A percentile compares a stretch with the other conserved stretches of the same genome.
Evolutionary conservation across 2,329 filamentous ascomycete species (phyloP).

Genomic region (Cladophialophora immunda): DNA sequence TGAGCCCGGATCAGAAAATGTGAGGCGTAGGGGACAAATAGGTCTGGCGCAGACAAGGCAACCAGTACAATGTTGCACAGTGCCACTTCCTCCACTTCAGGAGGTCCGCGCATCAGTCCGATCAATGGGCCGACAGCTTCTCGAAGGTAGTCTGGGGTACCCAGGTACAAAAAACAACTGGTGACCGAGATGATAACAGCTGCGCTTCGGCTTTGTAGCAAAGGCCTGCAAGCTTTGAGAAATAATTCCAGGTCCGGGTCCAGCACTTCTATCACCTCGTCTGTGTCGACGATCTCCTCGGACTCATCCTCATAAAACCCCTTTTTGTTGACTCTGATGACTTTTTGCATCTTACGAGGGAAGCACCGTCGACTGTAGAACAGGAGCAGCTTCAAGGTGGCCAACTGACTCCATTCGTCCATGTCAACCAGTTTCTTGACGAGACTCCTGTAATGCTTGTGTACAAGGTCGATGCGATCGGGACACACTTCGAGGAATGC

Average conservation of each 20-base stretch:
- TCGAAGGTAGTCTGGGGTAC: constrained; percentile 77
- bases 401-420: constrained; percentile 97
- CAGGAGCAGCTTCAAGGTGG: constrained; percentile 81
- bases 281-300: constrained; percentile 53
- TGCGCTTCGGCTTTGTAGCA: constrained; percentile 91
- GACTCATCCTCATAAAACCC: constrained; percentile 82
- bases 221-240: constrained; percentile 79
- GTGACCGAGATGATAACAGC: constrained; percentile 90
- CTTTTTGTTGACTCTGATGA: constrained; percentile 66
- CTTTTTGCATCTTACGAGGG: constrained; percentile 70
- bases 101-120: constrained; percentile 81
- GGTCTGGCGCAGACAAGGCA: constrained; percentile 75
- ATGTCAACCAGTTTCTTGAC: constrained; percentile 95
- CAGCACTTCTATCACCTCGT: constrained; percentile 67
- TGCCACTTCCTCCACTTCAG: constrained; percentile 88
- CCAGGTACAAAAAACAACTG: constrained; percentile 84
- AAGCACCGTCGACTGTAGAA: constrained; percentile 89
- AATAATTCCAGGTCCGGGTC: constrained; percentile 86
- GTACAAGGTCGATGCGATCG: constrained; percentile 84
- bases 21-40: constrained; percentile 87
- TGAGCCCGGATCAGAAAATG: constrained; percentile 87
- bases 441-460: constrained; percentile 85
- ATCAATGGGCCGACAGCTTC: constrained; percentile 83
- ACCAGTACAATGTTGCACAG: constrained; percentile 97
- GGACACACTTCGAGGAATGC: constrained; percentile 92